Base-by-base conservation (phyloP, 495 filamentous ascomycete genomes). In the Pyrenula aspistea region DNA sequence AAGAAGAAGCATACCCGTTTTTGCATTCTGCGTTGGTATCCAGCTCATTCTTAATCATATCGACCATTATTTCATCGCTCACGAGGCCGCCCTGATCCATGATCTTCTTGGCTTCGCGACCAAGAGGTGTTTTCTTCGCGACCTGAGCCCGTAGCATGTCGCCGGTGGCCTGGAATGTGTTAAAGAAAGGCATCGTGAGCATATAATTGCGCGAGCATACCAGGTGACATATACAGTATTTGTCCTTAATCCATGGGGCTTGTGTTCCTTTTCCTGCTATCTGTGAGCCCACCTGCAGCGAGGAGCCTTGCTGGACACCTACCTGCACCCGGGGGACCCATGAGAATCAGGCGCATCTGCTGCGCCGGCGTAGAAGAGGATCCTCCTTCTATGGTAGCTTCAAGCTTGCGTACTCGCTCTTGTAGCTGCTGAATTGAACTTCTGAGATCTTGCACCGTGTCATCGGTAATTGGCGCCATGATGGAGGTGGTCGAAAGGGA, bases 61-160 rank as follows among this genome's bases (percentile, higher is more conserved):
- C 87, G 68, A 99, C 83, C 80, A 99, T 91, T 68, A 99, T 99
- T 69, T 97, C 94, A 68, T 99, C 93, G 72, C 89, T 95, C 66
- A 99, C 93, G 56, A 99, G 82, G 56, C 91, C 93, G 63, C 93
- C 93, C 67, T 91, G 84, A 65, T 99, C 92, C 93, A 99, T 99
- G 73, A 99, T 99, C 84, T 99, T 99, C 86, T 99, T 99, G 57
- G 93, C 93, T 76, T 96, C 90, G 69, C 86, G 83, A 58, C 93
- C 93, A 60, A 99, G 82, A 21, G 87, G 73, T 51, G 94, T 99
- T 83, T 96, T 96, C 79, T 94, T 95, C 59, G 93, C 87, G 70
- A 99, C 94, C 72, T 99, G 93, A 60, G 91, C 93, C 58, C 93
- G 89, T 67, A 99, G 83, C 93, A 99, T 99, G 73, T 99, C 93